Evolutionary conservation across 352 stramenopile genomes (phyloP).

Genomic region (Pythium rhizo-oryzae): DNA sequence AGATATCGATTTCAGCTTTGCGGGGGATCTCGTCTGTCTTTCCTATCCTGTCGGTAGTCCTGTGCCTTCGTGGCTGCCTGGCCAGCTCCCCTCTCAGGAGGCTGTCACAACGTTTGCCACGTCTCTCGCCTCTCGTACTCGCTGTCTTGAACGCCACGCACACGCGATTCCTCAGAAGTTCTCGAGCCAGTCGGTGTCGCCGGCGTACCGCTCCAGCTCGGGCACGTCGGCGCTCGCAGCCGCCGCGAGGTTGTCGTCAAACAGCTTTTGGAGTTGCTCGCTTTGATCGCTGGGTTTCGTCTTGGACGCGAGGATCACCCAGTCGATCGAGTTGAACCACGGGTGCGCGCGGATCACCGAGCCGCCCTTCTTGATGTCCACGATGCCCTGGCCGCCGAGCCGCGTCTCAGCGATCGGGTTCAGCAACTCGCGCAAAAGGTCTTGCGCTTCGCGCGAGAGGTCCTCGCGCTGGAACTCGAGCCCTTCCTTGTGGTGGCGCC

Average conservation of each 20-base stretch:
- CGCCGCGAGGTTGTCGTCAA: slow-evolving; percentile 55
- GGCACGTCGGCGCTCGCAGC: slow-evolving; percentile 45
- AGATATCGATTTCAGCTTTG: neutral
- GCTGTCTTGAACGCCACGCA: neutral
- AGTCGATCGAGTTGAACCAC: slow-evolving; percentile 82
- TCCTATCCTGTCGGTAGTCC: neutral
- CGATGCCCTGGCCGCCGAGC: slow-evolving; percentile 68
- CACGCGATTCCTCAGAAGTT: slow-evolving; percentile 50
- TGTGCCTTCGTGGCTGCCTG: neutral
- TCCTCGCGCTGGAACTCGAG: slow-evolving; percentile 58
- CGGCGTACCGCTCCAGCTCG: slow-evolving; percentile 58
- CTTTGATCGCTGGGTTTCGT: slow-evolving; percentile 50
- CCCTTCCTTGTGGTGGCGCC: slow-evolving; percentile 60
- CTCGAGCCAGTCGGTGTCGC: slow-evolving; percentile 77
- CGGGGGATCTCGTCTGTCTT: neutral
- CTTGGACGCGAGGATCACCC: slow-evolving; percentile 76
- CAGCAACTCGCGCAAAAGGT: slow-evolving; percentile 70
- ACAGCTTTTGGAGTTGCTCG: slow-evolving; percentile 54
- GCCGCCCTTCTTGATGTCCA: slow-evolving; percentile 78
- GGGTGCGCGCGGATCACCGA: slow-evolving; percentile 80
- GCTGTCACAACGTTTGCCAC: too few species aligned
- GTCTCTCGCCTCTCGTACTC: neutral
- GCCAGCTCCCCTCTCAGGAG: too few species aligned
- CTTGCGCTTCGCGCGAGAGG: slow-evolving; percentile 52
- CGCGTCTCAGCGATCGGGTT: slow-evolving; percentile 73